Base-by-base conservation (phyloP, 139 green algal genomes). In the Chlamydomonas incerta region DNA sequence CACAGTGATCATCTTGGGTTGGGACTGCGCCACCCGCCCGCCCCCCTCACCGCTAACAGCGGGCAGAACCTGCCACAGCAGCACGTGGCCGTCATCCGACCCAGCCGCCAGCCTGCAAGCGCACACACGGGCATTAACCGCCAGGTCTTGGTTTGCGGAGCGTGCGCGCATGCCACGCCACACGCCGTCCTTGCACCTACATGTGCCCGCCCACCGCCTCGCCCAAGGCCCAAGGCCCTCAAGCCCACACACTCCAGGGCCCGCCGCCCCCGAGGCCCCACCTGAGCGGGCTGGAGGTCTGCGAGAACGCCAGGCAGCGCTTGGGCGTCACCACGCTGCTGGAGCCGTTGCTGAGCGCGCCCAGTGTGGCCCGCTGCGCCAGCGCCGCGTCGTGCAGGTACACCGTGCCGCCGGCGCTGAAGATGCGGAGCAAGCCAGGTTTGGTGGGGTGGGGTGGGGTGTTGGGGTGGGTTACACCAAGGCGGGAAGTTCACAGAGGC, bases 261-360 rank as follows among this genome's bases (percentile, higher is more conserved):
- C 41, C 62, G 62, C 62, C 10, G 24, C 18, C 58, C 18, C 20
- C 58, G 20, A 10, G 58, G 5, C 58, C 58, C 18, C 17, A 70
- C 63, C 63, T 37, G 29, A 70, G 29, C 13, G 29, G 63, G 13
- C 18, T 35, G n/a, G 63, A 23, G 67, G 33, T n/a, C 26, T 74
- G 29, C 6, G 77, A 83, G 47, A 83, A 83, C 18, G 63, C 63
- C 0, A 83, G 77, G 77, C 77, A 83, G 14, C 63, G 77, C 41
- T 83, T 83, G 20, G 77, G 41, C 29, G 77, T 74, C 63, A 74
- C 33, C 17, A 83, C 18, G 33, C 37, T 34, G 6, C 41, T 3
- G 23, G 33, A 21, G 14, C 77, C 77, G 3, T 41, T 46, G 3
- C 63, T 29, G 13, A 83, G 65, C 29, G n/a, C 15, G 26, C 41